Evolutionary conservation across 2,329 filamentous ascomycete genomes (phyloP).

Genomic region (Colletotrichum sp.): DNA sequence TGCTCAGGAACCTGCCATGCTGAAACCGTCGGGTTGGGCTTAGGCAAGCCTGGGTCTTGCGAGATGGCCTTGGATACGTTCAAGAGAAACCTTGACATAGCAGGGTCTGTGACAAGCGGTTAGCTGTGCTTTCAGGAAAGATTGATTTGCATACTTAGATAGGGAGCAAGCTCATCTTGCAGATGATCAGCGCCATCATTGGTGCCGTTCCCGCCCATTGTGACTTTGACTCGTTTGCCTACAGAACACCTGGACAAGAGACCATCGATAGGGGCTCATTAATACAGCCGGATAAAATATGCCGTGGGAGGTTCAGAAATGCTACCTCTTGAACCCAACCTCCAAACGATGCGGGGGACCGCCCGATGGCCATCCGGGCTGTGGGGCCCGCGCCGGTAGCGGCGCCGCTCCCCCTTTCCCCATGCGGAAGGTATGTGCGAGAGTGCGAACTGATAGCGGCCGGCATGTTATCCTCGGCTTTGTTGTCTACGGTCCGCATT

Average conservation of each 20-base stretch:
- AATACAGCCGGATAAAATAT: not conserved
- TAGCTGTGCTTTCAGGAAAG: accelerated
- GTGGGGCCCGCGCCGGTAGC: not conserved
- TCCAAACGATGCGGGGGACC: not conserved
- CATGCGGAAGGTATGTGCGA: not conserved
- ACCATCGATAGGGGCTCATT: not conserved
- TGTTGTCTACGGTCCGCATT: not conserved
- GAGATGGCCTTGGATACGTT: not conserved
- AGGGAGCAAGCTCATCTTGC: not conserved
- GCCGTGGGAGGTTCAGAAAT: not conserved
- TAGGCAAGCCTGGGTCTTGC: constrained; percentile 38
- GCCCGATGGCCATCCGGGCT: not conserved
- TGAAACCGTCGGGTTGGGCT: constrained; percentile 36
- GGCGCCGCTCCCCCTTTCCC: not conserved
- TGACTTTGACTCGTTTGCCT: not conserved
- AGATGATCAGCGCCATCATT: not conserved
- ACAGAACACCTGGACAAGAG: not conserved
- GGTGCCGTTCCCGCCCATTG: not conserved
- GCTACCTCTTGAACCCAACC: not conserved
- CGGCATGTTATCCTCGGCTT: not conserved
- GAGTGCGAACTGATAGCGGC: not conserved
- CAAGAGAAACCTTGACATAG: not conserved
- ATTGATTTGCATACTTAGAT: not conserved
- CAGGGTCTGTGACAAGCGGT: not conserved
- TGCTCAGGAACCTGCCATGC: constrained; percentile 31